Evolutionary conservation across 495 filamentous ascomycete genomes (phyloP).

Genomic region (Delitschia confertaspora): DNA sequence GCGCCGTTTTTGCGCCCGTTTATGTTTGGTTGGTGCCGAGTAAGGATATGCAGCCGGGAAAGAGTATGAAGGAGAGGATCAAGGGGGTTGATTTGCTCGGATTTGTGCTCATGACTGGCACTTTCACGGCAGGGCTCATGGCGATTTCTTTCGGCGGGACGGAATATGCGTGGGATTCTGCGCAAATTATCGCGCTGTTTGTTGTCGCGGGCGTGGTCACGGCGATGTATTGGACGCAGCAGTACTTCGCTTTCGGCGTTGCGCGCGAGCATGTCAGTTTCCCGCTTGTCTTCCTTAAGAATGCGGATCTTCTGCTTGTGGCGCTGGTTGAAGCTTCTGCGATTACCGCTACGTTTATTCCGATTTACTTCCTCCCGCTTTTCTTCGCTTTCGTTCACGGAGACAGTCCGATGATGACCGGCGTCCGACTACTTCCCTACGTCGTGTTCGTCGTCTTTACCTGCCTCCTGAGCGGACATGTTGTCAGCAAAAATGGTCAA

Average conservation of each 20-base stretch:
- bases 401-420: slow-evolving; percentile 43
- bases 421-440: slow-evolving; percentile 51
- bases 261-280: slow-evolving; percentile 42
- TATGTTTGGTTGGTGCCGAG: slow-evolving; percentile 10
- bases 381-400: slow-evolving; percentile 48
- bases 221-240: slow-evolving; percentile 43
- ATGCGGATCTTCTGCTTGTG: slow-evolving; percentile 40
- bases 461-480: slow-evolving; percentile 42
- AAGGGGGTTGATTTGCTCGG: slow-evolving; percentile 7
- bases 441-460: slow-evolving; percentile 29
- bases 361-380: slow-evolving; percentile 35
- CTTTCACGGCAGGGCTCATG: slow-evolving; percentile 1
- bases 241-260: slow-evolving; percentile 45
- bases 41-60: not conserved
- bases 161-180: slow-evolving; percentile 45
- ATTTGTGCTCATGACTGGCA: slow-evolving; percentile 1
- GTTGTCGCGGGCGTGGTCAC: slow-evolving; percentile 46
- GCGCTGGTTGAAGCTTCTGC: slow-evolving; percentile 36
- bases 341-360: slow-evolving; percentile 35
- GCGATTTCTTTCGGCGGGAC: slow-evolving; percentile 43
- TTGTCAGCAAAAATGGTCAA: slow-evolving; percentile 43
- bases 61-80: not conserved
- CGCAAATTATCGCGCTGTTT: slow-evolving; percentile 46
- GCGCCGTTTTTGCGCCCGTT: slow-evolving; percentile 4
- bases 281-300: slow-evolving; percentile 44